Evolutionary conservation across 768 basidiomycete species (phyloP).

Genomic region (Psilocybe sp.): DNA sequence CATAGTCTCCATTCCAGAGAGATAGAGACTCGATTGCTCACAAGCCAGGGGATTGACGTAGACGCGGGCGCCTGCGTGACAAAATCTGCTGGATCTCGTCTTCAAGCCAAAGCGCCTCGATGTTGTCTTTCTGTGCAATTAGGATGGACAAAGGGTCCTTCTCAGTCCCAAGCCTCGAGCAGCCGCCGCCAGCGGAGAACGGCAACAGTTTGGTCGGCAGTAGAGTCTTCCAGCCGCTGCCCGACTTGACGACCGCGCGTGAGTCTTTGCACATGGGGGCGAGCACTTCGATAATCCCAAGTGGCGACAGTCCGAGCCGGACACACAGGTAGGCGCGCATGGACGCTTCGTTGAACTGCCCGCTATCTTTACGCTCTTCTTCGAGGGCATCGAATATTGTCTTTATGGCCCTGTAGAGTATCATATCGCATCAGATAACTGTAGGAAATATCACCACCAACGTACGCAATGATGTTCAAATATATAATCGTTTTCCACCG

Average conservation of each 20-base stretch:
- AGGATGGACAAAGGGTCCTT: conserved; percentile 51
- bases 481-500: conserved; percentile 68
- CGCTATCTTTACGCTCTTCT: conserved; percentile 29
- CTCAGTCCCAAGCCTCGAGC: conserved; percentile 9
- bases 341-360: conserved; percentile 4
- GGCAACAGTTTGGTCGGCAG: conserved; percentile 21
- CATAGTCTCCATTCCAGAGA: not conserved
- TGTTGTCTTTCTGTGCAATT: conserved; percentile 54
- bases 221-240: conserved; percentile 56
- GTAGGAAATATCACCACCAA: not conserved
- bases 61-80: conserved; percentile 41
- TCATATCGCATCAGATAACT: not conserved
- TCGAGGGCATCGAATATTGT: conserved; percentile 52
- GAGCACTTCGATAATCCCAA: conserved; percentile 55
- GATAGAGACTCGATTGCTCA: conserved; percentile 36
- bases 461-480: conserved; percentile 64
- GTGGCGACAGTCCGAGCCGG: conserved; percentile 38
- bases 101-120: conserved; percentile 62
- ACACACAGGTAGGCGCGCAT: conserved; percentile 11
- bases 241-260: conserved; percentile 50
- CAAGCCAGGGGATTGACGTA: conserved; percentile 70
- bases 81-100: conserved; percentile 49
- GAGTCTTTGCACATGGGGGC: conserved; percentile 40
- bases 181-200: conserved; percentile 20
- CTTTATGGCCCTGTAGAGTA: conserved; percentile 62